Conservation (phyloP, 2,329 filamentous ascomycete genomes). For the Magnaporthales sp. region DNA sequence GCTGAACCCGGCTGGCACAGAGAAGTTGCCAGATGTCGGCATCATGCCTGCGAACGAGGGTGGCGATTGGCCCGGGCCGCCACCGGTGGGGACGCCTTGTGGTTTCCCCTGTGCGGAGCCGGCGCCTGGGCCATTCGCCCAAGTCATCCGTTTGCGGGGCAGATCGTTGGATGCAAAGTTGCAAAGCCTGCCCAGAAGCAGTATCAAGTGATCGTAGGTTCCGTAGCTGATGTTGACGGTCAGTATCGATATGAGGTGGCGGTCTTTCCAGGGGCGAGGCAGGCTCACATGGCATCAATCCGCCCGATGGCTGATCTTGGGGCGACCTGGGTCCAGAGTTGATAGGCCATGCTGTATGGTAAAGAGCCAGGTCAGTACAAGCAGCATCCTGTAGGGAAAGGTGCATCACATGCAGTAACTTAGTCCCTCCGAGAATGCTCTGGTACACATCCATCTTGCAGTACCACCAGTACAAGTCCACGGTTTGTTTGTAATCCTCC, state of each 20-base stretch:
- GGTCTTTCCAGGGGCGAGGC: background rate
- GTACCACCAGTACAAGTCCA: constrained; percentile 94
- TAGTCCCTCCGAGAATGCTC: constrained; percentile 78
- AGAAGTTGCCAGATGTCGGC: constrained; percentile 40
- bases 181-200: constrained; percentile 71
- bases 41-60: constrained; percentile 47
- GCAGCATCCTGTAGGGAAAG: background rate
- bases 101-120: constrained; percentile 11
- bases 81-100: constrained; percentile 6
- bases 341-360: constrained; percentile 61
- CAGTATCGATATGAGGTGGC: constrained; percentile 12
- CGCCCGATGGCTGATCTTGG: constrained; percentile 74
- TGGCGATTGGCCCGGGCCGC: constrained; percentile 25
- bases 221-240: constrained; percentile 55
- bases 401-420: constrained; percentile 60
- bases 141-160: constrained; percentile 63
- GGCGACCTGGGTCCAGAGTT: constrained; percentile 77
- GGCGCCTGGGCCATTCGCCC: constrained; percentile 37
- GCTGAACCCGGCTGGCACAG: constrained; percentile 45
- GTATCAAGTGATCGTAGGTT: constrained; percentile 77
- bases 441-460: constrained; percentile 91
- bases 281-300: constrained; percentile 59
- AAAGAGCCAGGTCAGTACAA: constrained; percentile 7
- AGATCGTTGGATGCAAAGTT: constrained; percentile 74
- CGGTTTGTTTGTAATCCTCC: constrained; percentile 69